These are phyloP conservation scores for Metschnikowia colocasiae DNA, from an alignment of 805 yeast species.

Conservation along the genomic window DNA sequence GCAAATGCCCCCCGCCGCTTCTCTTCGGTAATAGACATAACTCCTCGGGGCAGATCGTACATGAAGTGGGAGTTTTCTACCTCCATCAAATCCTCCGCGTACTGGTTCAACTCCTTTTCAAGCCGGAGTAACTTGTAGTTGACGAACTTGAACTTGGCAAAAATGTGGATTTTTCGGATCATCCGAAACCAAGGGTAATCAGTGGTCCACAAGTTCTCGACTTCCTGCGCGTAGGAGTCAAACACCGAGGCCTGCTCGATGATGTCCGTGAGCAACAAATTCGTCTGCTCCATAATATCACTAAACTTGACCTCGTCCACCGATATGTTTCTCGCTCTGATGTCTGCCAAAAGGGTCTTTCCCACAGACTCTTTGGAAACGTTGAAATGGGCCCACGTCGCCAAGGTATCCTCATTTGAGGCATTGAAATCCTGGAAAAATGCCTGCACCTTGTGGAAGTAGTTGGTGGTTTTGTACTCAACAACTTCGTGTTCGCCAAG, in stretches of 20 bases:
- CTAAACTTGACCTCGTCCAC: conserved; percentile 14
- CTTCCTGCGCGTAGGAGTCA: conserved; percentile 44
- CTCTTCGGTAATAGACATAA: not conserved
- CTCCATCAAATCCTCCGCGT: conserved; percentile 13
- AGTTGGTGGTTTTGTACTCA: conserved; percentile 23
- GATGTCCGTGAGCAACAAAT: not conserved
- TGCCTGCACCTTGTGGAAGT: conserved; percentile 18
- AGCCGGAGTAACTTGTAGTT: conserved; percentile 48
- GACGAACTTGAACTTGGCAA: conserved; percentile 52
- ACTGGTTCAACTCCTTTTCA: conserved; percentile 27
- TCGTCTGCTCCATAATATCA: conserved; percentile 24
- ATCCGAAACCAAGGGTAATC: conserved; percentile 81
- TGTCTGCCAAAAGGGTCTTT: conserved; percentile 22
- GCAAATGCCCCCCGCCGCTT: conserved; percentile 16
- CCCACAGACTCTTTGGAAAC: conserved; percentile 20
- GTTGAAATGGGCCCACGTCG: conserved; percentile 21
- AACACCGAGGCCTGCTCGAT: conserved; percentile 33
- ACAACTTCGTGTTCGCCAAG: conserved; percentile 40
- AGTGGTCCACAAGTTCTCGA: conserved; percentile 49
- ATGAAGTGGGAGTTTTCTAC: conserved; percentile 15
- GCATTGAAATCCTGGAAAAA: conserved; percentile 19
- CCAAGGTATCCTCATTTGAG: conserved; percentile 11
- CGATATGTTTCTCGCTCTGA: conserved; percentile 9
- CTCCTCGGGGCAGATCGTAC: conserved; percentile 13
- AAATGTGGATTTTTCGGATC: conserved; percentile 55